Conservation (phyloP, 1,284 basidiomycete genomes). For the Malassezia brasiliensis region DNA sequence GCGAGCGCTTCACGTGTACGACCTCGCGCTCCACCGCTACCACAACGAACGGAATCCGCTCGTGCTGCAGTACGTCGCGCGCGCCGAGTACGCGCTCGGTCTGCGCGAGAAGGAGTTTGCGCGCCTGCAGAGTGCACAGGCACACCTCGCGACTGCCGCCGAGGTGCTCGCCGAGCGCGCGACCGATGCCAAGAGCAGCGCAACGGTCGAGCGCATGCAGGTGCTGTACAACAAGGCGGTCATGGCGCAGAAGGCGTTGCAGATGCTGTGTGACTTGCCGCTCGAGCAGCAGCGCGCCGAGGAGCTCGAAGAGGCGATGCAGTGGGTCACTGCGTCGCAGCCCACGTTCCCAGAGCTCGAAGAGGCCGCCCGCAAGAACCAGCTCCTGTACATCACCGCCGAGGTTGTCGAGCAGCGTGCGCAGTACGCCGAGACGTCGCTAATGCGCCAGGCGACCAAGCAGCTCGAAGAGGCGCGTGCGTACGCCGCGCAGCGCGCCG, state of each 20-base stretch:
- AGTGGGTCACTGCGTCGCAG: constrained; percentile 29
- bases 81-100: constrained; percentile 40
- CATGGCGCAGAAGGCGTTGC: constrained; percentile 38
- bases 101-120: constrained; percentile 29
- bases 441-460: constrained; percentile 25
- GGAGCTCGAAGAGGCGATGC: constrained; percentile 30
- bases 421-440: constrained; percentile 38
- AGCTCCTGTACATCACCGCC: constrained; percentile 35
- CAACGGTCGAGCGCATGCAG: constrained; percentile 26
- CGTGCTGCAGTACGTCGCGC: constrained; percentile 38
- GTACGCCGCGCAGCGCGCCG: constrained; percentile 27
- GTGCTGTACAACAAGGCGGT: constrained; percentile 43
- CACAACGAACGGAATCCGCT: constrained; percentile 23
- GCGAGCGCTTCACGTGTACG: constrained; percentile 40
- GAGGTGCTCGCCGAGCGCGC: constrained; percentile 8
- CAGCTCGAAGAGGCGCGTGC: constrained; percentile 29
- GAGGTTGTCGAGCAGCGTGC: constrained; percentile 44
- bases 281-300: constrained; percentile 25
- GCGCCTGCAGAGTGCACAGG: constrained; percentile 25
- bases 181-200: constrained; percentile 1
- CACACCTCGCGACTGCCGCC: constrained; percentile 27
- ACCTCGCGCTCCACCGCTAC: constrained; percentile 33
- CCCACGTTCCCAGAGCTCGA: constrained; percentile 19
- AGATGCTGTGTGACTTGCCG: constrained; percentile 41
- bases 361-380: constrained; percentile 29